A percentile compares a stretch with the other conserved stretches of the same genome.
Conservation (phyloP, 768 basidiomycete species). For the Omphalotus guepiniiformis region DNA sequence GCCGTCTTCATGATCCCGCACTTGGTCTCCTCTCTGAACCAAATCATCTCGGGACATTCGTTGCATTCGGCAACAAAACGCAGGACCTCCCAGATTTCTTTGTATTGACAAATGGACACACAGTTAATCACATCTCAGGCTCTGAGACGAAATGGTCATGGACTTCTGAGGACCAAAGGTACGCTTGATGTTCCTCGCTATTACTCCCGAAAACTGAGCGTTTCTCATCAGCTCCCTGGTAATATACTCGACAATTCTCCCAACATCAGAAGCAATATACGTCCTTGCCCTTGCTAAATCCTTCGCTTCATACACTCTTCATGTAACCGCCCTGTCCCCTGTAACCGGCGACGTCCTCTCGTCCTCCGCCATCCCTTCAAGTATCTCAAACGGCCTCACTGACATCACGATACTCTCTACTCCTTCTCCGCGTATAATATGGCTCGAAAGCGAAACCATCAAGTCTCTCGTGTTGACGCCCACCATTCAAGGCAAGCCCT, state of each 20-base stretch:
- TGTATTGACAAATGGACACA: conserved; percentile 57
- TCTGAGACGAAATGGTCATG: conserved; percentile 69
- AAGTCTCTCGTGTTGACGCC: conserved; percentile 49
- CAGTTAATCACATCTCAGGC: conserved; percentile 46
- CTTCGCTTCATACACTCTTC: conserved; percentile 55
- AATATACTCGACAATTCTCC: conserved; percentile 58
- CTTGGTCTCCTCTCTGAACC: conserved; percentile 47
- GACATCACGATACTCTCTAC: conserved; percentile 26
- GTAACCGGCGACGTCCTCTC: conserved; percentile 48
- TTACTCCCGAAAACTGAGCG: neutral
- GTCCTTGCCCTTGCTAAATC: conserved; percentile 50
- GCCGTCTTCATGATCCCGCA: conserved; percentile 45
- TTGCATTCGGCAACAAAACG: conserved; percentile 30
- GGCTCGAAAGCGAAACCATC: conserved; percentile 53
- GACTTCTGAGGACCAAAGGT: conserved; percentile 68
- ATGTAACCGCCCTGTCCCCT: conserved; percentile 58
- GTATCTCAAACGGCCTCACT: conserved; percentile 28
- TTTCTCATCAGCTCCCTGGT: conserved; percentile 48
- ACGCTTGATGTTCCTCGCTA: conserved; percentile 20
- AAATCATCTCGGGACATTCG: conserved; percentile 48
- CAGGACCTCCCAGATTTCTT: conserved; percentile 35
- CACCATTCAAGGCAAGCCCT: conserved; percentile 43
- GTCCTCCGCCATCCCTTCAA: conserved; percentile 51
- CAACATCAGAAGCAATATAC: conserved; percentile 52
- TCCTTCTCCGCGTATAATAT: conserved; percentile 36